These are phyloP conservation scores for Hippophae rhamnoides DNA, from an alignment of 306 rosid genomes.

Conservation along the genomic window DNA sequence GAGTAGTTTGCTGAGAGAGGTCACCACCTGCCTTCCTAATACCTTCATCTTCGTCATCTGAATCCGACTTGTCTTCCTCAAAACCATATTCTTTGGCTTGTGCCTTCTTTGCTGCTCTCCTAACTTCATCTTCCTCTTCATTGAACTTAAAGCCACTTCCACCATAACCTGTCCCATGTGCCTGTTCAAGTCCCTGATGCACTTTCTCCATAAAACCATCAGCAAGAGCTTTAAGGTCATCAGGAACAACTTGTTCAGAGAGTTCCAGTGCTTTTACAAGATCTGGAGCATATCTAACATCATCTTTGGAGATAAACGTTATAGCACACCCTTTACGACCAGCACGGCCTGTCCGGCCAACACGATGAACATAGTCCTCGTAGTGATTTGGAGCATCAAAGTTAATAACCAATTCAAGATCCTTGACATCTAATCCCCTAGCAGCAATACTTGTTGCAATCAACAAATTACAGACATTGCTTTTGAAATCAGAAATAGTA, in stretches of 20 bases:
- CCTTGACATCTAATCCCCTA: slow-evolving; percentile 91
- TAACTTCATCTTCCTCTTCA: slow-evolving; percentile 92
- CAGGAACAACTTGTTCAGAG: slow-evolving; percentile 86
- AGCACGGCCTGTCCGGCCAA: slow-evolving; percentile 94
- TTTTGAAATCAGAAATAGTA: slow-evolving; percentile 78
- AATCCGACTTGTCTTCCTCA: slow-evolving; percentile 93
- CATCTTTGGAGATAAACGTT: slow-evolving; percentile 83
- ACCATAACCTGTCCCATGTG: slow-evolving; percentile 95
- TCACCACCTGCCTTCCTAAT: slow-evolving; percentile 38
- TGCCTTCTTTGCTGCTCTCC: slow-evolving; percentile 96
- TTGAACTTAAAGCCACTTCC: slow-evolving; percentile 95
- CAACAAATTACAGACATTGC: slow-evolving; percentile 77
- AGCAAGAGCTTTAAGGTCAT: slow-evolving; percentile 77
- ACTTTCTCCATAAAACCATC: slow-evolving; percentile 69
- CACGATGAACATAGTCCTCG: slow-evolving; percentile 95
- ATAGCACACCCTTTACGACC: slow-evolving; percentile 91
- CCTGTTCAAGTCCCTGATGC: slow-evolving; percentile 77
- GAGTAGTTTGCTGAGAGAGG: slow-evolving; percentile 72
- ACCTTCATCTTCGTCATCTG: slow-evolving; percentile 78
- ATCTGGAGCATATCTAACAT: slow-evolving; percentile 84
- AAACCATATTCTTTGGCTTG: slow-evolving; percentile 94
- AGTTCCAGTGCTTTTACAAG: slow-evolving; percentile 80
- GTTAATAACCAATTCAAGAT: slow-evolving; percentile 85
- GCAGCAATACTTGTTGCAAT: slow-evolving; percentile 89
- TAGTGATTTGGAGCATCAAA: slow-evolving; percentile 91